Evolutionary conservation across 2,329 filamentous ascomycete species (phyloP), one percentile per base, ranked within the genome.

Genomic region (Epichloe uncinata): DNA sequence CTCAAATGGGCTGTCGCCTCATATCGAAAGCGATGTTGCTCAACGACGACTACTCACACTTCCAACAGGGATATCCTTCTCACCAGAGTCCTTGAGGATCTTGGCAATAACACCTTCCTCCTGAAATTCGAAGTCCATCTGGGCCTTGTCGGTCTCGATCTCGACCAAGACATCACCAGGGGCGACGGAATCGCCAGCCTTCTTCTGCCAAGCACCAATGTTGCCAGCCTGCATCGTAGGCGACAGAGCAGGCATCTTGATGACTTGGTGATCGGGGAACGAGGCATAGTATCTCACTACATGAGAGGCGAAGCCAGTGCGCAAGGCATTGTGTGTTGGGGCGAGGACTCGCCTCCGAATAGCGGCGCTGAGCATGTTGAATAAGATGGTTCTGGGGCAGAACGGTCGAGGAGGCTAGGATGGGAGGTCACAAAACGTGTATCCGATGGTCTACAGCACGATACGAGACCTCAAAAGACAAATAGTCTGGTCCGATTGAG

Each of bases 51-150:
- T 34, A 81, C 88, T 74, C 81, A 98, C 93, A 71, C 85, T 93
- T 68, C 93, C 93, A 61, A 98, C 89, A 33, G 91, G 69, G 55
- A 98, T 75, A 67, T 98, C 93, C 77, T 97, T 98, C 70, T 84
- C 85, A 57, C 94, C 94, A 53, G 85, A 84, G 43, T 95, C 86
- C 74, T 89, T 93, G 64, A 98, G 75, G 56, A 97, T 79, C 79
- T 95, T 95, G 63, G 93, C 91, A 59, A 98, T 78, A 53, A 95
- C 79, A 75, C 91, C 93, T 67, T 97, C 93, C 64, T 98, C 93
- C 72, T 98, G 93, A 73, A 95, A 97, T 72, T 98, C 93, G 68
- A 98, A 97, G 75, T 98, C 93, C 93, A 98, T 98, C 75, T 97
- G 93, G 57, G 93, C 93, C 79, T 98, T 98, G 73, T 98, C 93